Base-by-base conservation (phyloP, 2,329 filamentous ascomycete genomes). In the Cadophora sp. region DNA sequence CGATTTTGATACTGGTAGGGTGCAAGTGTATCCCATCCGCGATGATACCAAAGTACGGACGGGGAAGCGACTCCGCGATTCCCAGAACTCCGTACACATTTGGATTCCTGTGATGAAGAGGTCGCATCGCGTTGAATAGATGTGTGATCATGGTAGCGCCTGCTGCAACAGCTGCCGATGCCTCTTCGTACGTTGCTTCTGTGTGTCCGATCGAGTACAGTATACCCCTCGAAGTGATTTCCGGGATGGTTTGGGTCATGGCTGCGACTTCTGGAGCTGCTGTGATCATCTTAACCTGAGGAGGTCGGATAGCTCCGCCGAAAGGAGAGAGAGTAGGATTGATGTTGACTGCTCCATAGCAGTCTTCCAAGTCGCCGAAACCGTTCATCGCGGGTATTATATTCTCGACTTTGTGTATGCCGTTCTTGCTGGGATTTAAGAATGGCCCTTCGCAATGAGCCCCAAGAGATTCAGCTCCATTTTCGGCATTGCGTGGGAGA, bases 401-500 rank as follows among this genome's bases (percentile, higher is more conserved):
- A 18, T 96, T 91, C 65, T 89, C 85, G 20, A 85, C 81, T 75
- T 91, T 92, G 82, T 97, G 94, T 45, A 96, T 90, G 60, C 94
- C 94, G 75, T 97, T 96, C 77, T 95, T 95, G 56, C 87, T 87
- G 0, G 91, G 89, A 74, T 83, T 92, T 64, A 97, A 84, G 80
- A 97, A 97, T 0, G 94, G 94, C 0, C 94, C 94, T 83, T 97
- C 94, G 76, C 92, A 91, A 76, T 97, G 94, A 3, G 94, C 94
- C 36, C 94, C 94, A 16, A 97, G 86, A 0, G 92, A 96, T 80
- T 97, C 94, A 58, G 93, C 89, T 55, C 94, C 94, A 70, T 92
- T 87, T 48, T 83, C 79, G 41, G 92, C 81, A 61, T 84, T 78
- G 69, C 91, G 86, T 16, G 78, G 74, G 66, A 78, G 76, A 18